Evolutionary conservation across 2,329 filamentous ascomycete species (phyloP).

Genomic region (Trematosphaeria pertusa): DNA sequence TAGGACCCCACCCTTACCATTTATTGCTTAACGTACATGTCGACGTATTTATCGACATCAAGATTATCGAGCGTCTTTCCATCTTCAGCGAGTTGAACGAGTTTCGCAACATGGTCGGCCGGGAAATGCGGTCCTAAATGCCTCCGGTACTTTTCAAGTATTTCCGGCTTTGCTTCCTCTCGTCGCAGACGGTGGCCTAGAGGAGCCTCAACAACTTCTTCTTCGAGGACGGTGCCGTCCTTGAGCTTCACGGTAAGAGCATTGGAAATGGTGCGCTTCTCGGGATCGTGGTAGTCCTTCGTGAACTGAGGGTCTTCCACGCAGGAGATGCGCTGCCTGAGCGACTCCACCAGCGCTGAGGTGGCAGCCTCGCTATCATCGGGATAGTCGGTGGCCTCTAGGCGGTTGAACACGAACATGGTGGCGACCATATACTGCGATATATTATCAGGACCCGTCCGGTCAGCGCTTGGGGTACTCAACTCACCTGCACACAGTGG

Average conservation of each 20-base stretch:
- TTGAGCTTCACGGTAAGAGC: slow-evolving; percentile 93
- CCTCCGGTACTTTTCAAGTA: slow-evolving; percentile 92
- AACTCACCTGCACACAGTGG: slow-evolving; percentile 85
- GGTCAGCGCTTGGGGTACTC: not conserved
- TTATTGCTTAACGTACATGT: slow-evolving; percentile 73
- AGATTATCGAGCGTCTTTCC: slow-evolving; percentile 76
- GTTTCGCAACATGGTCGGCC: slow-evolving; percentile 77
- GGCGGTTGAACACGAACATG: slow-evolving; percentile 94
- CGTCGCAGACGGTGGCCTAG: slow-evolving; percentile 89
- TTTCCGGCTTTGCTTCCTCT: slow-evolving; percentile 97
- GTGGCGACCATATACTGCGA: slow-evolving; percentile 88
- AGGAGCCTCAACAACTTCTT: slow-evolving; percentile 92
- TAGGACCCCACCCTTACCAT: slow-evolving; percentile 22
- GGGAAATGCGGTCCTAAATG: slow-evolving; percentile 86
- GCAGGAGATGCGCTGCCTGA: slow-evolving; percentile 92
- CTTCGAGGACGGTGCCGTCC: slow-evolving; percentile 88
- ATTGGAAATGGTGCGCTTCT: slow-evolving; percentile 95
- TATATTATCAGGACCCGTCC: slow-evolving; percentile 24
- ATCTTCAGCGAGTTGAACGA: slow-evolving; percentile 81
- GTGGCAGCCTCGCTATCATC: slow-evolving; percentile 93
- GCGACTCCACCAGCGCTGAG: slow-evolving; percentile 85
- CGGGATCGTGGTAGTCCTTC: slow-evolving; percentile 91
- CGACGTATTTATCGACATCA: slow-evolving; percentile 91
- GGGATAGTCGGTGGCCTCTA: slow-evolving; percentile 91
- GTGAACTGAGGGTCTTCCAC: slow-evolving; percentile 97